These are phyloP conservation scores for Pholiota molesta DNA, from an alignment of 768 basidiomycete genomes.

Conservation along the genomic window DNA sequence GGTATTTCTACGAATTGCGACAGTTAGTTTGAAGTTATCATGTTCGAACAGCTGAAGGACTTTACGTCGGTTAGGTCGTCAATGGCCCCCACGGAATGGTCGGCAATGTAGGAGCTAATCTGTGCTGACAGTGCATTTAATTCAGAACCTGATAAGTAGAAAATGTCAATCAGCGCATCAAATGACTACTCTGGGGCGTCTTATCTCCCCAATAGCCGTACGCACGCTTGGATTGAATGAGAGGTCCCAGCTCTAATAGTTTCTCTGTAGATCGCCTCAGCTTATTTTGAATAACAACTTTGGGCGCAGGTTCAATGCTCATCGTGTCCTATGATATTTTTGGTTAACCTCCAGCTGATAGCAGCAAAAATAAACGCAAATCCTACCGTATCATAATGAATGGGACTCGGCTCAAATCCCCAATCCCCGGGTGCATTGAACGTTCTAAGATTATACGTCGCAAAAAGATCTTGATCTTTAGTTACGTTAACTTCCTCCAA, in stretches of 20 bases:
- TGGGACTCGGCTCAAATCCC: slow-evolving; percentile 74
- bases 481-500: slow-evolving; percentile 55
- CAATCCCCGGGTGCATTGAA: slow-evolving; percentile 70
- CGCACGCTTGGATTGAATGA: slow-evolving; percentile 67
- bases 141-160: slow-evolving; percentile 36
- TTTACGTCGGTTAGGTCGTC: slow-evolving; percentile 64
- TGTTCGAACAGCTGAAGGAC: slow-evolving; percentile 8
- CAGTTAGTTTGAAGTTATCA: slow-evolving; percentile 8
- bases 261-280: slow-evolving; percentile 61
- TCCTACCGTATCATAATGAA: slow-evolving; percentile 77
- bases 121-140: slow-evolving; percentile 50
- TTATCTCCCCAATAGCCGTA: slow-evolving; percentile 3
- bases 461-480: slow-evolving; percentile 72
- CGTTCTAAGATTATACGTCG: slow-evolving; percentile 68
- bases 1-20: slow-evolving; percentile 49
- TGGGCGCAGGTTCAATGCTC: slow-evolving; percentile 69
- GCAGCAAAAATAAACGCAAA: not conserved
- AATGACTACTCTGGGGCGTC: not conserved
- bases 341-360: not conserved
- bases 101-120: slow-evolving; percentile 47
- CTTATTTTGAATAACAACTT: slow-evolving; percentile 82
- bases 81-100: slow-evolving; percentile 54
- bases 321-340: slow-evolving; percentile 52
- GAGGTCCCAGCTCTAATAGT: slow-evolving; percentile 60
- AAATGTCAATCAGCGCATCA: slow-evolving; percentile 5